A percentile compares a stretch with the other conserved stretches of the same genome.
Evolutionary conservation across 768 basidiomycete species (phyloP).

Genomic region (Hemileccinum rubropunctum): DNA sequence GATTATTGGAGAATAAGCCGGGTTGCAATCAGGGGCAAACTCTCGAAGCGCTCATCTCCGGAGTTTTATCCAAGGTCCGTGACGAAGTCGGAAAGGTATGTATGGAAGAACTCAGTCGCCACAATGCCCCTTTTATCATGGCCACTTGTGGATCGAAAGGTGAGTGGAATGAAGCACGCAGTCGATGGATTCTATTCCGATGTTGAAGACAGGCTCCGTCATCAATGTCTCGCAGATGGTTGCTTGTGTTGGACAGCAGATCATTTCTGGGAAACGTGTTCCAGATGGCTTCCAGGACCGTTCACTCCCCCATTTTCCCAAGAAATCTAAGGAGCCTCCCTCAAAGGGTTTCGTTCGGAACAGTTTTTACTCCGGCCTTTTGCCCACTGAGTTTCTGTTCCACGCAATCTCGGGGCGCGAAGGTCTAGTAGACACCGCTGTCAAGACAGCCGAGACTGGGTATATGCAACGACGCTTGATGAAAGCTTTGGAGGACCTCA

Average conservation of each 20-base stretch:
- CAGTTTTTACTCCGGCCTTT: conserved; percentile 90
- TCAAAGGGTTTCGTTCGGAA: conserved; percentile 98
- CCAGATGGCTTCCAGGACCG: conserved; percentile 99
- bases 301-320: conserved; percentile 97
- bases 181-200: background rate
- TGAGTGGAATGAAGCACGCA: conserved; percentile 27
- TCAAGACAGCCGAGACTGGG: conserved; percentile 99
- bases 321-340: conserved; percentile 93
- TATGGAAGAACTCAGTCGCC: conserved; percentile 95
- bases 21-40: conserved; percentile 97
- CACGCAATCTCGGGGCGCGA: conserved; percentile 99
- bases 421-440: conserved; percentile 97
- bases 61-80: conserved; percentile 90
- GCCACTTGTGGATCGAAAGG: conserved; percentile 99
- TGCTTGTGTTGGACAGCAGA: conserved; percentile 99
- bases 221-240: conserved; percentile 99
- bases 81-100: conserved; percentile 96
- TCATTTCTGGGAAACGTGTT: conserved; percentile 96
- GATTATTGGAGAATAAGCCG: conserved; percentile 93
- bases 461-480: conserved; percentile 99
- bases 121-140: conserved; percentile 98
- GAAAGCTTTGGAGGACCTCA: conserved; percentile 98
- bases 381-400: conserved; percentile 95
- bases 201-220: conserved; percentile 72
- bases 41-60: conserved; percentile 93